Conservation (phyloP, 2,329 filamentous ascomycete species). For the Remersonia thermophila region DNA sequence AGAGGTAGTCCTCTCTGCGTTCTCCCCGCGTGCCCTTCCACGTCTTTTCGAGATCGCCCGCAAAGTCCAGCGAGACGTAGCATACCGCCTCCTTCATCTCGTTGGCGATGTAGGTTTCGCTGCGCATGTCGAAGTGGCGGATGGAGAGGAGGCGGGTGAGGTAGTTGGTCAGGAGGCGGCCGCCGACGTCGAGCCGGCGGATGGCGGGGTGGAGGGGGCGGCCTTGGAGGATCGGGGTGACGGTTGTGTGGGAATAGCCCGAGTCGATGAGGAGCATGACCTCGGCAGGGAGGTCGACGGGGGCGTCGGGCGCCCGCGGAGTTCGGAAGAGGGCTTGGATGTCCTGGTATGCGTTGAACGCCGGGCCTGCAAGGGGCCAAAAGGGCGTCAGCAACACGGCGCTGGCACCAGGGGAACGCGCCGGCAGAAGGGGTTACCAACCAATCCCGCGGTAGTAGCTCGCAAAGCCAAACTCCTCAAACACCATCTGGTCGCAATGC, state of each 20-base stretch:
- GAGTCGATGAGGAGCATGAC: constrained; percentile 81
- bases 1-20: constrained; percentile 35
- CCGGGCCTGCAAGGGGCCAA: constrained; percentile 39
- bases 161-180: constrained; percentile 87
- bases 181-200: constrained; percentile 77
- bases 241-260: constrained; percentile 83
- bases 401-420: background rate
- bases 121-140: constrained; percentile 89
- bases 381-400: background rate
- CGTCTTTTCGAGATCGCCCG: constrained; percentile 61
- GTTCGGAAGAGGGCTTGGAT: constrained; percentile 57
- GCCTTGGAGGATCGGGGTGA: constrained; percentile 75
- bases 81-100: constrained; percentile 89
- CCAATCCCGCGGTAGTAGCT: constrained; percentile 70
- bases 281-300: constrained; percentile 50
- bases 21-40: constrained; percentile 67
- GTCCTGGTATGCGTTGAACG: constrained; percentile 74
- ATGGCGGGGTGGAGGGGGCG: constrained; percentile 69
- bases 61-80: constrained; percentile 70
- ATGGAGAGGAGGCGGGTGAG: constrained; percentile 80
- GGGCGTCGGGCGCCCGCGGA: constrained; percentile 32
- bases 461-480: constrained; percentile 91
- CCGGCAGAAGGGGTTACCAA: constrained; percentile 20
- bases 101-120: constrained; percentile 86
- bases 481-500: constrained; percentile 91